Evolutionary conservation across 1,284 basidiomycete species (phyloP).

Genomic region (Earliella scabrosa): DNA sequence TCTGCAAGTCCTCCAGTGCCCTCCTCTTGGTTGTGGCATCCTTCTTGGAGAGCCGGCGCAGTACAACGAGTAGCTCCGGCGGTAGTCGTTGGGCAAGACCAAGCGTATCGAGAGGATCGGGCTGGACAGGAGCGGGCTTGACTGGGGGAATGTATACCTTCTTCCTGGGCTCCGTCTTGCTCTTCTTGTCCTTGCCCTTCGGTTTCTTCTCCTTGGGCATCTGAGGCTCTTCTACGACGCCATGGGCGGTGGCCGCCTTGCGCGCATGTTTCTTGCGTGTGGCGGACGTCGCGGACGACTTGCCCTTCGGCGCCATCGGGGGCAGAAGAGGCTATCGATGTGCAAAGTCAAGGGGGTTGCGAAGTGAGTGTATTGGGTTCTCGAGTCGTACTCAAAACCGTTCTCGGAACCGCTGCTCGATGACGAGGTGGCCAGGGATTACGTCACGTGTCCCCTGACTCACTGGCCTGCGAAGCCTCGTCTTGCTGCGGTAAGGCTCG

Average conservation of each 20-base stretch:
- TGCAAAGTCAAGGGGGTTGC: background rate
- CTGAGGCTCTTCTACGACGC: slow-evolving; percentile 34
- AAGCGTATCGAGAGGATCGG: slow-evolving; percentile 90
- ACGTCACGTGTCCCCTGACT: slow-evolving; percentile 14
- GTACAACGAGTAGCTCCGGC: slow-evolving; percentile 83
- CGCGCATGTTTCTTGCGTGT: slow-evolving; percentile 88
- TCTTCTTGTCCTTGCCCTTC: slow-evolving; percentile 58
- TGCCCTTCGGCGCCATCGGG: slow-evolving; percentile 46
- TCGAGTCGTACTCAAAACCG: background rate
- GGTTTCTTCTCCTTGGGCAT: slow-evolving; percentile 49
- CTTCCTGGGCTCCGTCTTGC: slow-evolving; percentile 67
- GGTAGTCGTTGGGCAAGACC: slow-evolving; percentile 81
- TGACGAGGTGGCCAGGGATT: slow-evolving; percentile 12
- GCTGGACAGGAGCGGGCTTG: slow-evolving; percentile 83
- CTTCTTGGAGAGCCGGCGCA: slow-evolving; percentile 89
- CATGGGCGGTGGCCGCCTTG: slow-evolving; percentile 47
- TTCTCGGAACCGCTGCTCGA: background rate
- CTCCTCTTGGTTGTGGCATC: slow-evolving; percentile 86
- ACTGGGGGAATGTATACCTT: slow-evolving; percentile 87
- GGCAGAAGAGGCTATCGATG: background rate
- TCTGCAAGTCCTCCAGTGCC: slow-evolving; percentile 85
- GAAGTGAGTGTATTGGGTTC: background rate
- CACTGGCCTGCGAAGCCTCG: background rate
- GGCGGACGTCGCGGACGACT: slow-evolving; percentile 77
- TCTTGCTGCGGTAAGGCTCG: too few relatives aligned